Conservation (phyloP, 352 stramenopile genomes). For the Pythium aphanidermatum region DNA sequence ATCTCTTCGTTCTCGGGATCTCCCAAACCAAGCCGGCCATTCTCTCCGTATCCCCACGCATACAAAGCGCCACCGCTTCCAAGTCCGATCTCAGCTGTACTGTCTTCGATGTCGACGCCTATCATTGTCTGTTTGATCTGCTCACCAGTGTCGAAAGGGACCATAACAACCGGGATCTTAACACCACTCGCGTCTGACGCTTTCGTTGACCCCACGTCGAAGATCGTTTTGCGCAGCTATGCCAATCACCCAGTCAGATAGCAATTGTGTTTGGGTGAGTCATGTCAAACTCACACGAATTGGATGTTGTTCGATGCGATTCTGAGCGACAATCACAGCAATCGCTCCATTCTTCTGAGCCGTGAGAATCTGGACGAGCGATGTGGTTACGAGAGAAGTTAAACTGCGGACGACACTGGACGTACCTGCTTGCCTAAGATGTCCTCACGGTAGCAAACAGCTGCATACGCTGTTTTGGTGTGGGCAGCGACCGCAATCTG, state of each 20-base stretch:
- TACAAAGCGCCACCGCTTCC: slow-evolving; percentile 43
- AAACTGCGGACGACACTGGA: neutral
- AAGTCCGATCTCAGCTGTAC: slow-evolving; percentile 35
- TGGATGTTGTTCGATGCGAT: slow-evolving; percentile 40
- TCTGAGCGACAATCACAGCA: slow-evolving; percentile 58
- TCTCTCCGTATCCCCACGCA: slow-evolving; percentile 60
- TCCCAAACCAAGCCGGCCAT: slow-evolving; percentile 56
- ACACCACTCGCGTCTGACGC: slow-evolving; percentile 32
- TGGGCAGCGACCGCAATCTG: slow-evolving; percentile 25
- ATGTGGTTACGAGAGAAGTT: slow-evolving; percentile 1
- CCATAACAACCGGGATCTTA: slow-evolving; percentile 60
- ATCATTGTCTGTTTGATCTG: slow-evolving; percentile 38
- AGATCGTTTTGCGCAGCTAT: slow-evolving; percentile 46
- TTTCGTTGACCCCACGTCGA: slow-evolving; percentile 30
- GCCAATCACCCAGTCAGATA: neutral
- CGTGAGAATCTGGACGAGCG: slow-evolving; percentile 31
- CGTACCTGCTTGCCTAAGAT: slow-evolving; percentile 62
- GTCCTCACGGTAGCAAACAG: slow-evolving; percentile 61
- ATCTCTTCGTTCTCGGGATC: slow-evolving; percentile 62
- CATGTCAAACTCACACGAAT: slow-evolving; percentile 38
- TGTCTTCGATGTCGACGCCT: slow-evolving; percentile 41
- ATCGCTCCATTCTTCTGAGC: slow-evolving; percentile 62
- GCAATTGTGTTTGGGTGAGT: too few species aligned
- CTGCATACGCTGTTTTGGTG: slow-evolving; percentile 25
- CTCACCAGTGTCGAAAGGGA: slow-evolving; percentile 38